Evolutionary conservation across 805 yeast species (phyloP).

Genomic region (Teunomyces funiuensis): DNA sequence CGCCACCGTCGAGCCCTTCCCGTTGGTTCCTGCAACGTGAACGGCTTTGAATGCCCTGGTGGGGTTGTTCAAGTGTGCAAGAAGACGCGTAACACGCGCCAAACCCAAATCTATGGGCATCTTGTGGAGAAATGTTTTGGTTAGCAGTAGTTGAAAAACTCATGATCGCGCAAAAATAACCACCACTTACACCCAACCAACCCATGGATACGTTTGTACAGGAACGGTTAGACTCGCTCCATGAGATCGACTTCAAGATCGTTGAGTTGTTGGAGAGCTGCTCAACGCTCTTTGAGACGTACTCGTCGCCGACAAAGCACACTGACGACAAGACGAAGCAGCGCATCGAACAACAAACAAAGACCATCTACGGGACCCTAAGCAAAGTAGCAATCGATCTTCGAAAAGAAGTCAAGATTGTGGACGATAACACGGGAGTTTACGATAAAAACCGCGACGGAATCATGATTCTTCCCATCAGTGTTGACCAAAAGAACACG

Average conservation of each 20-base stretch:
- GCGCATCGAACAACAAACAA: conserved; percentile 46
- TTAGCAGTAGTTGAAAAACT: no score
- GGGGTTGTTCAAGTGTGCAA: conserved; percentile 61
- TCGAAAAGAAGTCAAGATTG: conserved; percentile 62
- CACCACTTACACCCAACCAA: neutral
- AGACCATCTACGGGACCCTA: conserved; percentile 51
- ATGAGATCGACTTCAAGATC: conserved; percentile 51
- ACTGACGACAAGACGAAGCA: conserved; percentile 21
- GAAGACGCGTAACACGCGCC: conserved; percentile 30
- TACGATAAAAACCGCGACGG: conserved; percentile 43
- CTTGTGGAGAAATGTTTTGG: no score
- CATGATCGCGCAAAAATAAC: no score
- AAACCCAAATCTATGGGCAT: conserved; percentile 44
- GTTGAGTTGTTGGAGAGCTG: conserved; percentile 52
- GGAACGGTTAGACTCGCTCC: conserved; percentile 51
- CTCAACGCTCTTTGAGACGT: conserved; percentile 46
- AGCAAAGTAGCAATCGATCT: conserved; percentile 59
- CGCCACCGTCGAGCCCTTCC: conserved; percentile 91
- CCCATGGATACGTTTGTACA: conserved; percentile 38
- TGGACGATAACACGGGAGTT: conserved; percentile 60
- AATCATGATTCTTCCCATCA: conserved; percentile 62
- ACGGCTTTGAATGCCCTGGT: conserved; percentile 62
- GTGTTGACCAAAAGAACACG: conserved; percentile 69
- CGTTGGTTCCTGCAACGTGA: conserved; percentile 97
- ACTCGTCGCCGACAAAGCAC: conserved; percentile 24